Base-by-base conservation (phyloP, 1,284 basidiomycete genomes). In the Singerocomus inundabilis region DNA sequence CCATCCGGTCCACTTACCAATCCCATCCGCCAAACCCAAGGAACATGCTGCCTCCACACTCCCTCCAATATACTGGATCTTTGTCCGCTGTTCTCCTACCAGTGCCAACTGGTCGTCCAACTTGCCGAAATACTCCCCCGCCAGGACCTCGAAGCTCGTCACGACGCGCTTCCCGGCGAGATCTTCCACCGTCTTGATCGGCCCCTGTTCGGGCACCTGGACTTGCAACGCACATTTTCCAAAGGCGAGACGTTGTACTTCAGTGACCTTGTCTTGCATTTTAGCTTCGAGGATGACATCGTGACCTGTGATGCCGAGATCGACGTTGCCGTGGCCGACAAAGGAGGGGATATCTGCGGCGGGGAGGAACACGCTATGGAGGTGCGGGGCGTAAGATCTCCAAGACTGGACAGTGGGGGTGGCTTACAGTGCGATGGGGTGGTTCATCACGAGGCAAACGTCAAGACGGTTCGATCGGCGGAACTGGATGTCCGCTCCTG, bases 41-140 rank as follows among this genome's bases (percentile, higher is more conserved):
- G 96, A 85, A 72, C 97, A 99, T 15, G 97, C 97, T 3, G 97
- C 96, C 72, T 99, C 97, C 1, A 99, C 97, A 62, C 92, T 95
- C 1, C 97, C 97, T 6, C 96, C 95, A 9, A 99, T 86, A 66
- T 98, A 98, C 67, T 97, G 93, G 49, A 99, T 92, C 63, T 79
- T 81, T 0, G 96, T 98, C 48, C 70, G 71, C 24, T 76, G 67
- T 3, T 79, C 79, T 0, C 71, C 80, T 2, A 66, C 59, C 15
- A 83, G 67, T 16, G 77, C 70, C 6, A 82, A 67, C 45, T 75
- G 72, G 18, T 77, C 72, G 64, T 99, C 96, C 0, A 98, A 57
- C 40, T 79, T 69, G 2, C 64, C 70, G 65, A 99, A 99, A 67
- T 93, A 93, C 52, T 85, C 73, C 8, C 76, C 87, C 0, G 93